Conservation (phyloP, 768 basidiomycete genomes). For the Lactarius trivialis region DNA sequence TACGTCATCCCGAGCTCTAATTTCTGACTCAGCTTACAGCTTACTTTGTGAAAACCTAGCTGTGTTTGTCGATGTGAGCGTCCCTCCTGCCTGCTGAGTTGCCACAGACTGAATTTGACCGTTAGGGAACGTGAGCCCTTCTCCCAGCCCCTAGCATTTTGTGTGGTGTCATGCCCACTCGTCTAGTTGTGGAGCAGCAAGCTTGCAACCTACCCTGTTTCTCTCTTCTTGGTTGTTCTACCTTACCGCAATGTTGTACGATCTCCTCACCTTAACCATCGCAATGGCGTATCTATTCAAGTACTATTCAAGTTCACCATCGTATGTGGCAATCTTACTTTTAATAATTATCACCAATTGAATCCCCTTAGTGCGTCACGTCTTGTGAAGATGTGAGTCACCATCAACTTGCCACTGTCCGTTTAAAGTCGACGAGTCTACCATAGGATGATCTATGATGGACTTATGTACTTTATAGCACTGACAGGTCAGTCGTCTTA, state of each 20-base stretch:
- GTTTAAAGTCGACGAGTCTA: not conserved
- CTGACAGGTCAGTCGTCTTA: slow-evolving; percentile 37
- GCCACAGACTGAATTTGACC: not conserved
- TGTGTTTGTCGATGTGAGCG: not conserved
- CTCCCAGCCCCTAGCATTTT: not conserved
- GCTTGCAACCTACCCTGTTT: slow-evolving; percentile 14
- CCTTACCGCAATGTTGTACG: slow-evolving; percentile 50
- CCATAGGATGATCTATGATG: slow-evolving; percentile 60
- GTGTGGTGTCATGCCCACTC: not conserved
- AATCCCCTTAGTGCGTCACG: slow-evolving; percentile 22
- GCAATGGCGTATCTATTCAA: slow-evolving; percentile 49
- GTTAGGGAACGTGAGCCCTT: slow-evolving; percentile 33
- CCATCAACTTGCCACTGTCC: not conserved
- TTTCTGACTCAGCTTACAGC: slow-evolving; percentile 1
- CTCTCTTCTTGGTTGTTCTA: slow-evolving; percentile 54
- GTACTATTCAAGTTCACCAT: slow-evolving; percentile 36
- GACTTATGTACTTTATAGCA: slow-evolving; percentile 52
- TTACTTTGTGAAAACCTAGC: slow-evolving; percentile 19
- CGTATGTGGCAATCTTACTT: slow-evolving; percentile 15
- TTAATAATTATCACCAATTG: not conserved
- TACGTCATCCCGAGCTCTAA: slow-evolving; percentile 28
- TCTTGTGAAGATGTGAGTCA: slow-evolving; percentile 26
- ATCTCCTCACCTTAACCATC: slow-evolving; percentile 43
- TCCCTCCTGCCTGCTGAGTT: not conserved
- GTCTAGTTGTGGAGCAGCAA: slow-evolving; percentile 44